Percentiles rank a stretch among this genome's conserved stretches.
These are phyloP conservation scores for Candida pini DNA, from an alignment of 805 yeast genomes.

Conservation along the genomic window DNA sequence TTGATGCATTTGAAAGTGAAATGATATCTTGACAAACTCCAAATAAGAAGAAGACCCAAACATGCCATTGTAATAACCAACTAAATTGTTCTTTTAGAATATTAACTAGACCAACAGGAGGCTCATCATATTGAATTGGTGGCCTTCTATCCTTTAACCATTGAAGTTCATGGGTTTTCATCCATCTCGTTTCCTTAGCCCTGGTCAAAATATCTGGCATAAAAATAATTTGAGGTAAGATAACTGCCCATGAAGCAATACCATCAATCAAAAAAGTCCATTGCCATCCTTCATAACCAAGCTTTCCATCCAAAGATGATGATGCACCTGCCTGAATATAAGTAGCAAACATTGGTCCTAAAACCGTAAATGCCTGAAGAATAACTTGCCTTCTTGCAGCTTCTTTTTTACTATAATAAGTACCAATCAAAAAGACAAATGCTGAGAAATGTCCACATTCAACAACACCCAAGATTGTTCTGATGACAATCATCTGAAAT, in stretches of 20 bases:
- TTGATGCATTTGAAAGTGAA: slow-evolving; percentile 13
- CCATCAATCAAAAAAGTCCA: slow-evolving; percentile 51
- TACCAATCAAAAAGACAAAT: slow-evolving; percentile 52
- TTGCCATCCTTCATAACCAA: slow-evolving; percentile 39
- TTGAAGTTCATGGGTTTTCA: slow-evolving; percentile 7
- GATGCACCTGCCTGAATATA: slow-evolving; percentile 38
- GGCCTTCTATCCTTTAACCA: slow-evolving; percentile 11
- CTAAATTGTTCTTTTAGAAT: slow-evolving; percentile 8
- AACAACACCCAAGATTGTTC: slow-evolving; percentile 60
- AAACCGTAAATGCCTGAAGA: slow-evolving; percentile 55
- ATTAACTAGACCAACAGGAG: slow-evolving; percentile 8
- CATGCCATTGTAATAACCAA: slow-evolving; percentile 15
- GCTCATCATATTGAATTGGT: slow-evolving; percentile 3
- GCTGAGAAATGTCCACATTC: slow-evolving; percentile 64
- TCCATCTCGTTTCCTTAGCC: slow-evolving; percentile 26
- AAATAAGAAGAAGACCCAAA: slow-evolving; percentile 16
- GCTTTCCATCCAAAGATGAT: slow-evolving; percentile 20
- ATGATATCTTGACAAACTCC: slow-evolving; percentile 13
- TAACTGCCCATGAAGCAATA: slow-evolving; percentile 11
- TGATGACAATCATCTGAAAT: slow-evolving; percentile 47
- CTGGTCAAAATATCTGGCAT: slow-evolving; percentile 24
- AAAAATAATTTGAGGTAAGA: slow-evolving; percentile 17
- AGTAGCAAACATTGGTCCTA: slow-evolving; percentile 54
- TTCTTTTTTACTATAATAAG: slow-evolving; percentile 51
- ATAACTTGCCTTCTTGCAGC: slow-evolving; percentile 54